Evolutionary conservation across 164 flowering plant species (phyloP), one percentile per base, ranked within the genome.

Genomic region (Dillenia suffruticosa): DNA sequence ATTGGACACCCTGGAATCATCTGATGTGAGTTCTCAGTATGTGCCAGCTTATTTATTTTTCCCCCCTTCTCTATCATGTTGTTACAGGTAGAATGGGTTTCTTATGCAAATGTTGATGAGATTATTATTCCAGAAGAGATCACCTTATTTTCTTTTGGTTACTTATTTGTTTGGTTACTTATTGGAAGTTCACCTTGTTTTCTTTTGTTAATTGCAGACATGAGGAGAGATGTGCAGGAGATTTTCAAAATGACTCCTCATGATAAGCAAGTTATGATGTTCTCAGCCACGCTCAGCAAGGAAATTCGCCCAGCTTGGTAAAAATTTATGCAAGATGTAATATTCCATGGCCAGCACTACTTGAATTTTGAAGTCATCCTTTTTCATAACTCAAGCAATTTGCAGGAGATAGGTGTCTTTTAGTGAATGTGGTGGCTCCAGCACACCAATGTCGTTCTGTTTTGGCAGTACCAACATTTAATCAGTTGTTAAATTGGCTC

Each of bases 281-380:
- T 94, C 70, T 94, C 99, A 6, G 97, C 99, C 9, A 94, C 99
- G 0, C 96, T 94, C 59, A 91, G 97, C 95, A 94, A 94, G 74
- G 97, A 88, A 70, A 94, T 94, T n/a, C 99, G 97, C 32, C 97
- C 99, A 10, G 97, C 91, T 49, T 94, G 99, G 96, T 87, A 94
- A 82, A 94, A 81, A 64, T 94, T 94, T 67, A 94, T 94, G 99
- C 99, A 91, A 94, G 99, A 94, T 88, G 99, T 94, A 94, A 91
- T 89, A 79, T 84, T 75, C 77, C 71, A 72, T 87, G 77, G 83
- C 87, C 88, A 77, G 76, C 69, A 54, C 68, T 72, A 49, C 73
- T 83, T 73, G 62, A 76, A 69, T 74, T 82, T 80, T 57, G 76
- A 75, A 69, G 78, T 75, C 75, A 64, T 59, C 70, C 73, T 54